Base-by-base conservation (phyloP, 148 eudicot species). In the Heliosperma pusillum region DNA sequence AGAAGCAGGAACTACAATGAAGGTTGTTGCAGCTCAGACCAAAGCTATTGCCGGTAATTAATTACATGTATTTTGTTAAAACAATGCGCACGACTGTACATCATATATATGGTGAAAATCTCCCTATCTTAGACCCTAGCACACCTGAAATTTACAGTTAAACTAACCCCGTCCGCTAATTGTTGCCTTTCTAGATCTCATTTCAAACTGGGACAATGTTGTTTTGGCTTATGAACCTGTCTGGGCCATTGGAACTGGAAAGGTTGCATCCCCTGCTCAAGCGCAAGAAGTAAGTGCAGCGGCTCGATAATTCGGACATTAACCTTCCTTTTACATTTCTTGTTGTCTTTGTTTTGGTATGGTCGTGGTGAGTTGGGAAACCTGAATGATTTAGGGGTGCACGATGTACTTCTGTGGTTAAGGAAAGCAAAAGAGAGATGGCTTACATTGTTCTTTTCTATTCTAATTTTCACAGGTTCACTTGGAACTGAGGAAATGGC, bases 231-330 rank as follows among this genome's bases (percentile, higher is more conserved):
- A 85, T 74, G 90, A 87, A 76, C 90, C 90, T 15, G 90, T 87
- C 65, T 87, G 88, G 90, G 90, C 88, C 57, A 87, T 87, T 74
- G 90, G 90, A 70, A 87, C 90, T 10, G 90, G 90, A 69, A 87
- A 87, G 83, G 88, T 87, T 61, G 90, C 90, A 16, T 64, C 84
- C 72, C 88, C 88, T 79, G 87, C 80, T 79, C 90, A 87, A 70
- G 90, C 90, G 69, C 86, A 87, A 78, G 90, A 87, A 74, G 90
- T 87, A 82, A 78, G 87, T 83, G 36, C 59, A 62, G 19, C 58
- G 19, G 27, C 45, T 15, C 5, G 11, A 10, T 7, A 62, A 45
- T 47, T 44, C 36, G 10, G 59, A 56, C 22, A 16, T n/a, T 45
- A 19, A 12, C 44, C 6, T 16, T 21, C 15, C 21, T 61, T 60